A percentile compares a stretch with the other conserved stretches of the same genome.
phyloP scores from a whole-genome alignment of 352 stramenopile species.

The Phytopythium vexans region DNA sequence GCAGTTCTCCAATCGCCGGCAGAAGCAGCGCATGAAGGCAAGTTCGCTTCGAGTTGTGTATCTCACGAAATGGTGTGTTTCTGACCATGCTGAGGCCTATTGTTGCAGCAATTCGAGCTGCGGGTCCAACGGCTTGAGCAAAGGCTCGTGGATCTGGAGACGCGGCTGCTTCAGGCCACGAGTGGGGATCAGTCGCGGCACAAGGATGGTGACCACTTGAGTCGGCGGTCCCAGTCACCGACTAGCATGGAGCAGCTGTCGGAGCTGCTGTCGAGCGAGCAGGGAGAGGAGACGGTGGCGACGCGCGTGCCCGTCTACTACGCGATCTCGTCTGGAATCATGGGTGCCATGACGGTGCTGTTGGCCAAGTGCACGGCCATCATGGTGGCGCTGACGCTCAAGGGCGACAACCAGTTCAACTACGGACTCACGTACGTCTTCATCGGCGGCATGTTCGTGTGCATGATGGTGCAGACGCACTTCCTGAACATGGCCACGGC shows the following conservation, averaged over 20 bases:
- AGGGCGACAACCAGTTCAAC: slow-evolving; percentile 86
- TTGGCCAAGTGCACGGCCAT: slow-evolving; percentile 84
- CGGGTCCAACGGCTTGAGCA: slow-evolving; percentile 67
- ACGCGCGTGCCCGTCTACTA: slow-evolving; percentile 82
- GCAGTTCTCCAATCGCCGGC: slow-evolving; percentile 73
- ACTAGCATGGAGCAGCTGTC: slow-evolving; percentile 29
- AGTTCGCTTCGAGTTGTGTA: neutral
- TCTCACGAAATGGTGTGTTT: no score
- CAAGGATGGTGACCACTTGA: neutral
- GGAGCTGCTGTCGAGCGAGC: slow-evolving; percentile 23
- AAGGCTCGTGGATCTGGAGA: slow-evolving; percentile 64
- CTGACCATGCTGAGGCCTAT: neutral
- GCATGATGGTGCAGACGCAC: slow-evolving; percentile 84
- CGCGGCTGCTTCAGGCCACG: slow-evolving; percentile 40
- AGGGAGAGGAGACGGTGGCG: slow-evolving; percentile 27
- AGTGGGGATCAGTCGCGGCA: neutral
- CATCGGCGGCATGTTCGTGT: slow-evolving; percentile 82
- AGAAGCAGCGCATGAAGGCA: slow-evolving; percentile 81
- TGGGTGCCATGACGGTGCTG: slow-evolving; percentile 81
- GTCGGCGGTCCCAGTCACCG: neutral
- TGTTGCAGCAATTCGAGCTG: slow-evolving; percentile 49
- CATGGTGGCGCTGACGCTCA: slow-evolving; percentile 80
- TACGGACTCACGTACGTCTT: slow-evolving; percentile 86
- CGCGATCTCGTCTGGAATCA: slow-evolving; percentile 81
- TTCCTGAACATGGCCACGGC: slow-evolving; percentile 85